phyloP scores from a whole-genome alignment of 2,329 filamentous ascomycete species.

The Thielaviopsis euricoi region DNA sequence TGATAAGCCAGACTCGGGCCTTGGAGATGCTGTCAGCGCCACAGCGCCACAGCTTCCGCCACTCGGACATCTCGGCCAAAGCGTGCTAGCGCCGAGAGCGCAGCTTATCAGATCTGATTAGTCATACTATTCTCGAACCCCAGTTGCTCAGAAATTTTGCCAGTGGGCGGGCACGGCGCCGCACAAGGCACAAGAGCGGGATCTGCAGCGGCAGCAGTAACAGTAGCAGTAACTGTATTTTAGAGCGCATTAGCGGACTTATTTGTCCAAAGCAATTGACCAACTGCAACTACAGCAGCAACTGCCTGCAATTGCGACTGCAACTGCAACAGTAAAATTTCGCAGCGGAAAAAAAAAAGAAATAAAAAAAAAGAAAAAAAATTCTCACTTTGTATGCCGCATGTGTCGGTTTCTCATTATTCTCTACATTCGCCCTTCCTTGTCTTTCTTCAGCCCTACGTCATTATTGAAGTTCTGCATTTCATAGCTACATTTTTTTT shows the following conservation, averaged over 20 bases:
- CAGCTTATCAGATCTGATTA: slow-evolving; percentile 8
- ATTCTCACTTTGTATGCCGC: too few relatives aligned
- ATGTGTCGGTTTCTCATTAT: background rate
- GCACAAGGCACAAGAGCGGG: background rate
- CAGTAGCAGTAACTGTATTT: too few relatives aligned
- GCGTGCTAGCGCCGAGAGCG: background rate
- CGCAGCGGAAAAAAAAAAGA: background rate
- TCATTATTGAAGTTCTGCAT: background rate
- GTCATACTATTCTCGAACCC: background rate
- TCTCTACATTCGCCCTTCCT: background rate
- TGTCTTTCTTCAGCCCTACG: background rate
- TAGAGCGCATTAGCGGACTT: background rate
- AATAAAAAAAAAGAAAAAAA: too few relatives aligned
- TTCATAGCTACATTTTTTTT: background rate
- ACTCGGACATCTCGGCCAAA: background rate
- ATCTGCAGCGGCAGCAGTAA: background rate
- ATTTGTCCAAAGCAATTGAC: background rate
- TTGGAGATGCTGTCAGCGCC: background rate
- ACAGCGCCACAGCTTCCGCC: background rate
- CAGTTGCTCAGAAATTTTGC: background rate
- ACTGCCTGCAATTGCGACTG: background rate
- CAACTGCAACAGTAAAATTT: background rate
- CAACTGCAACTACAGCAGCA: background rate
- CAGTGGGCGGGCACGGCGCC: too few relatives aligned
- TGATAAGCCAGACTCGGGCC: background rate